Base-by-base conservation (phyloP, 2,329 filamentous ascomycete genomes). In the Diplodia sapinea region DNA sequence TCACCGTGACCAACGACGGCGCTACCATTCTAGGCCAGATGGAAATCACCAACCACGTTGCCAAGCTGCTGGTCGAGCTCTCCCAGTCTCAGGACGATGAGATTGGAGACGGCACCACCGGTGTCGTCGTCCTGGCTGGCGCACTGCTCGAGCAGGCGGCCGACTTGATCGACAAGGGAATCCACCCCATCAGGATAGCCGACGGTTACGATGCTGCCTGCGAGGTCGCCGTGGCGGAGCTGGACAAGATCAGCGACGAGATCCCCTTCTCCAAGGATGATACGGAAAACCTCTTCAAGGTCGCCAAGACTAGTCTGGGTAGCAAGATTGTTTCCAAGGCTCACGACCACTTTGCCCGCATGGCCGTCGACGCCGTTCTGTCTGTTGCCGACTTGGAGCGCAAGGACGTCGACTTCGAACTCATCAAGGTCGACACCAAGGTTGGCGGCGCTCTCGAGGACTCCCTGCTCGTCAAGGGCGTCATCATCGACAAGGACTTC, bases 271-370 rank as follows among this genome's bases (percentile, higher is more conserved):
- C 88, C 74, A 90, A 86, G 75, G 88, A 91, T 23, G 84, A 96
- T 74, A 96, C 90, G 68, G 83, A 88, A 74, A 97, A 98, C 82
- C 86, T 99, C 50, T 86, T 95, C 80, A 95, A 95, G 85, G 95
- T 98, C 40, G 95, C 95, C 69, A 93, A 93, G 82, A 99, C 95
- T 70, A 95, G 93, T 81, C 82, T 99, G 79, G 95, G 96, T 73
- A 97, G 93, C 86, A 99, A 99, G 85, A 99, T 99, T 77, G 95
- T 99, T 61, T 98, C 94, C 78, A 99, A 97, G 82, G 92, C 95
- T 51, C 95, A 99, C 82, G 94, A 98, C 80, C 94, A 98, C 79
- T 99, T 99, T 77, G 91, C 95, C 76, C 91, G 96, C 73, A 99
- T 99, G 75, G 95, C 95, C 65, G 93, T 99, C 55, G 95, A 99